Percentiles rank a stretch among this genome's conserved stretches.
These are phyloP conservation scores for Helminthosporium solani DNA, from an alignment of 2,329 filamentous ascomycete genomes.

Conservation along the genomic window DNA sequence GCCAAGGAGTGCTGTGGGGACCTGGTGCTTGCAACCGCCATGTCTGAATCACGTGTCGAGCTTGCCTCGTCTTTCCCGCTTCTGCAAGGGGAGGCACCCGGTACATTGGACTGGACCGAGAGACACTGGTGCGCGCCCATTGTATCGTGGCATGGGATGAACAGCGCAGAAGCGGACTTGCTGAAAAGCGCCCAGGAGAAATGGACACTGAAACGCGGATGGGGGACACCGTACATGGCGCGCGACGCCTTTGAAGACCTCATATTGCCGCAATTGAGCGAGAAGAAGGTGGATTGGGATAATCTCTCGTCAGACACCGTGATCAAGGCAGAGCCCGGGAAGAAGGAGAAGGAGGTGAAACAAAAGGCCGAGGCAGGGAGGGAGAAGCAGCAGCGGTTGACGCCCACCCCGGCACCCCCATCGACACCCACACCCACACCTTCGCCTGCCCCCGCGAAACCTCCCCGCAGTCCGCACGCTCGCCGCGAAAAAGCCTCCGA, in stretches of 20 bases:
- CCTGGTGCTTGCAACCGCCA: slow-evolving; percentile 36
- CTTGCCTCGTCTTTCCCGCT: slow-evolving; percentile 45
- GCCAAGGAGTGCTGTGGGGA: slow-evolving; percentile 43
- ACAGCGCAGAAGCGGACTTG: slow-evolving; percentile 20
- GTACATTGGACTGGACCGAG: slow-evolving; percentile 41
- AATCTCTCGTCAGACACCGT: slow-evolving; percentile 33
- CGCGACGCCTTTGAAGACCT: slow-evolving; percentile 36
- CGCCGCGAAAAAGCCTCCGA: slow-evolving; percentile 1
- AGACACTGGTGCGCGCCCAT: slow-evolving; percentile 47
- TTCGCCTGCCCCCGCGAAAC: background rate
- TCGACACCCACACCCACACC: background rate
- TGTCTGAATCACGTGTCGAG: slow-evolving; percentile 38
- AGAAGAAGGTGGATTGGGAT: slow-evolving; percentile 37
- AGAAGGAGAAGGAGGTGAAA: slow-evolving; percentile 19
- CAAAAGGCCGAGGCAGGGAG: slow-evolving; percentile 15
- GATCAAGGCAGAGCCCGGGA: slow-evolving; percentile 15
- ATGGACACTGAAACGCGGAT: slow-evolving; percentile 37
- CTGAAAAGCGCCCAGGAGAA: slow-evolving; percentile 36
- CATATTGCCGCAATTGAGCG: slow-evolving; percentile 30
- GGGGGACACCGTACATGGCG: slow-evolving; percentile 35
- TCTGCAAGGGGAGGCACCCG: slow-evolving; percentile 46
- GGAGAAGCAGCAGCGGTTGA: slow-evolving; percentile 8
- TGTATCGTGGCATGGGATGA: slow-evolving; percentile 42
- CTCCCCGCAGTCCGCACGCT: background rate
- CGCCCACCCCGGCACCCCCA: background rate